Evolutionary conservation across 2,329 filamentous ascomycete species (phyloP).

Genomic region (Tolypocladium tundrense): DNA sequence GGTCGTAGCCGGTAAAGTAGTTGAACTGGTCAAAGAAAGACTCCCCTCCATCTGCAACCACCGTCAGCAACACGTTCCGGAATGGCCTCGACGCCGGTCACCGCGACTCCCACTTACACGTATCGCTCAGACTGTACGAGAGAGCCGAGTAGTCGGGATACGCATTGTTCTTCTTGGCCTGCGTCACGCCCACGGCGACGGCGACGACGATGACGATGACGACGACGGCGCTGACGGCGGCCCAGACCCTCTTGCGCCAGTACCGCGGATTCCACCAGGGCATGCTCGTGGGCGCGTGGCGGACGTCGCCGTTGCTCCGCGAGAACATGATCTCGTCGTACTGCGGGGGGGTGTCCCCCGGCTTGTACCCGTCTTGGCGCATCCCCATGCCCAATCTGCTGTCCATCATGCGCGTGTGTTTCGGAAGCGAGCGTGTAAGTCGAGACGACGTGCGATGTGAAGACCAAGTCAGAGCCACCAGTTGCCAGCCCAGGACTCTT

Average conservation of each 20-base stretch:
- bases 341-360: constrained; percentile 12
- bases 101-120: constrained; percentile 26
- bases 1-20: constrained; percentile 41
- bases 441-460: not conserved
- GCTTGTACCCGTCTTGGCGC: constrained; percentile 7
- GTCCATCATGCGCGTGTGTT: not conserved
- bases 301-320: constrained; percentile 9
- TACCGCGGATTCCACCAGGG: constrained; percentile 36
- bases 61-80: not conserved
- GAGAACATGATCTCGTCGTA: constrained; percentile 18
- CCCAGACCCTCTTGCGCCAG: constrained; percentile 45
- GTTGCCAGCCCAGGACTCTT: not conserved
- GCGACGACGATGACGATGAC: constrained; percentile 37
- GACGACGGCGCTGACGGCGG: constrained; percentile 25
- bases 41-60: constrained; percentile 32
- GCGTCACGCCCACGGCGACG: constrained; percentile 32
- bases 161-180: constrained; percentile 22
- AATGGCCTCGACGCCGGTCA: not conserved
- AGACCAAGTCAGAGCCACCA: not conserved
- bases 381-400: constrained; percentile 1
- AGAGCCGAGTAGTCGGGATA: constrained; percentile 40
- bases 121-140: constrained; percentile 36
- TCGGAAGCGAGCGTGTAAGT: not conserved
- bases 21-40: constrained; percentile 45
- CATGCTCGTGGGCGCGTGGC: constrained; percentile 13